phyloP scores from a whole-genome alignment of 352 stramenopile species.

The Globisporangium emineosum region DNA sequence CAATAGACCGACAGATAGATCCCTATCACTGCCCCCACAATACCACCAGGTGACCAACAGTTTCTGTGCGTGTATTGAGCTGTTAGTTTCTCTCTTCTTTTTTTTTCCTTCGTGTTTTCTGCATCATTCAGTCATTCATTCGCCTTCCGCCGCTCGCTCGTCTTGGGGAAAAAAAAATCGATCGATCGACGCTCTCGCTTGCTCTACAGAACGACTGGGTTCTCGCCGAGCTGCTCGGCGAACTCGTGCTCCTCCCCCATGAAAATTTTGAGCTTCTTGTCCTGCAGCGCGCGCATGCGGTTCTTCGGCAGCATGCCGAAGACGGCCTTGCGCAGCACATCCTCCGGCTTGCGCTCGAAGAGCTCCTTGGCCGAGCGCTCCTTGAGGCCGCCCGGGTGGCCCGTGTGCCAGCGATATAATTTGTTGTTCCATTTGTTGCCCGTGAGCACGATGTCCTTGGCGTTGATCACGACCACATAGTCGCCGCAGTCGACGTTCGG shows the following conservation, averaged over 20 bases:
- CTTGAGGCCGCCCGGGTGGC: slow-evolving; percentile 96
- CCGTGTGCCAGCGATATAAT: slow-evolving; percentile 98
- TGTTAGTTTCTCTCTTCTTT: background rate
- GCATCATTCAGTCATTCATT: background rate
- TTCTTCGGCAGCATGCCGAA: slow-evolving; percentile 98
- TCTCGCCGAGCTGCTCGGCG: slow-evolving; percentile 80
- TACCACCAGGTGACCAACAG: slow-evolving; percentile 5
- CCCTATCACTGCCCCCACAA: background rate
- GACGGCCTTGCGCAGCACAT: slow-evolving; percentile 95
- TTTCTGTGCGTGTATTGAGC: slow-evolving; percentile 8
- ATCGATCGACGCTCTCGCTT: background rate
- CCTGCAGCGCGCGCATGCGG: slow-evolving; percentile 92
- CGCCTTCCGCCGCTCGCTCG: background rate
- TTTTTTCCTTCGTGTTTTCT: background rate
- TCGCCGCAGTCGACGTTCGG: slow-evolving; percentile 98
- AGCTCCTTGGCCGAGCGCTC: slow-evolving; percentile 93
- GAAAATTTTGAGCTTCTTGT: slow-evolving; percentile 98
- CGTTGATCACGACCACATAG: slow-evolving; percentile 97
- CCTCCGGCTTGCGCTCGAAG: slow-evolving; percentile 93
- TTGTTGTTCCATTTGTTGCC: slow-evolving; percentile 97
- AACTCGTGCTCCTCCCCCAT: slow-evolving; percentile 92
- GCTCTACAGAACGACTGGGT: slow-evolving; percentile 79
- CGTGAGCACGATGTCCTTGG: slow-evolving; percentile 93
- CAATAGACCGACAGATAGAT: background rate
- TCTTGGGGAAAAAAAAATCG: background rate